Evolutionary conservation across 306 rosid species (phyloP), one percentile per base, ranked within the genome.

Genomic region (Ormosia semicastrata): DNA sequence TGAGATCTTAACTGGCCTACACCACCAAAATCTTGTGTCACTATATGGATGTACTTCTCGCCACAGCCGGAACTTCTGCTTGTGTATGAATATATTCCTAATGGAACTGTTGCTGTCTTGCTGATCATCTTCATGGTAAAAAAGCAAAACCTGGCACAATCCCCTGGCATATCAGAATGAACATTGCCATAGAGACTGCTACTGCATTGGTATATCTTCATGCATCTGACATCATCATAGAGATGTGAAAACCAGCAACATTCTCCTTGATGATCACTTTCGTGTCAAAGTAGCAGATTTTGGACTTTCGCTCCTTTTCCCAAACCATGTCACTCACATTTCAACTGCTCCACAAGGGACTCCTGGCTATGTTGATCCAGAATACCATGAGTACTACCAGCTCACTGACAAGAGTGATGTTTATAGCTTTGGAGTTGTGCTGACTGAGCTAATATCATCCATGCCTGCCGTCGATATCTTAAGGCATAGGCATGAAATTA

Each of bases 331-430:
- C 46, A 85, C 88, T 0, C 90, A 87, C 62, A 30, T 87, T 65
- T 87, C 90, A 18, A 87, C 88, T 0, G 88, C 86, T 2, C 90
- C 90, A 64, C 90, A 87, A 43, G 90, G 88, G n/a, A 84, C 90
- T 43, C 90, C 87, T 0, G 86, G 87, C 4, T 87, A 87, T 6
- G 86, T 87, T 6, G 90, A 87, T 81, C 88, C 88, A 0, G 88
- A 87, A 14, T 87, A 87, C 12, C 79, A 87, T 12, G 73, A 81
- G 70, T 84, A 73, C 56, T 90, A 95, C 69, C 98, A 89, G 29
- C 95, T 95, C 0, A 91, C 95, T 2, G 88, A 86, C 10, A 95
- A 89, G 69, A 95, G 99, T 39, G 98, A 95, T 64, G 98, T 95
- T 3, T 95, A 57, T 47, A 93, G 97, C 88, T 93, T 93, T 0